Evolutionary conservation across 257 asterid species (phyloP).

Genomic region (Ilex asprella): DNA sequence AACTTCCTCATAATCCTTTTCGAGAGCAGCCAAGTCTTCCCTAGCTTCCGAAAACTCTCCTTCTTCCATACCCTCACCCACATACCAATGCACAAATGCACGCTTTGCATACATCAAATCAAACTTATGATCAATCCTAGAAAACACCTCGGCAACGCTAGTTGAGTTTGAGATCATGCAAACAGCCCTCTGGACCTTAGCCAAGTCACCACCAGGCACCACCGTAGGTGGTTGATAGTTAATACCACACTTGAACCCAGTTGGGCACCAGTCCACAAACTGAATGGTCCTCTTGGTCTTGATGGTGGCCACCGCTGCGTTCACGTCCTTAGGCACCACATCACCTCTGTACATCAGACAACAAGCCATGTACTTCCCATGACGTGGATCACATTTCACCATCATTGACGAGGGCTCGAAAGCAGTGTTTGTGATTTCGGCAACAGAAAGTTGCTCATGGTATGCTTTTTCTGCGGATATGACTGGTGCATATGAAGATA

Average conservation of each 20-base stretch:
- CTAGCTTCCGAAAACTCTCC: conserved; percentile 58
- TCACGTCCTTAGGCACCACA: conserved; percentile 47
- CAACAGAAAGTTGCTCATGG: conserved; percentile 50
- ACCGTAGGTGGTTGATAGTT: conserved; percentile 59
- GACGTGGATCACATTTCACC: conserved; percentile 54
- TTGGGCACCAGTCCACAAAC: conserved; percentile 54
- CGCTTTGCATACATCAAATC: conserved; percentile 52
- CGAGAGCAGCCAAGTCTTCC: conserved; percentile 50
- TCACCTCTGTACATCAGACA: conserved; percentile 53
- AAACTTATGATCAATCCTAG: conserved; percentile 47
- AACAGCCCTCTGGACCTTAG: conserved; percentile 51
- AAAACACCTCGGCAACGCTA: conserved; percentile 51
- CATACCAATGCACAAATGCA: conserved; percentile 56
- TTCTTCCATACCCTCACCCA: conserved; percentile 62
- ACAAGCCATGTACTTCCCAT: conserved; percentile 52
- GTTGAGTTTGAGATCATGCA: conserved; percentile 54
- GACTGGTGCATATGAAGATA: conserved; percentile 53
- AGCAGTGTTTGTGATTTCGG: conserved; percentile 56
- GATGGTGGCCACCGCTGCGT: conserved; percentile 50
- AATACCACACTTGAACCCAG: conserved; percentile 52
- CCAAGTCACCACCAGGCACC: conserved; percentile 55
- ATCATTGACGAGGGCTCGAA: conserved; percentile 56
- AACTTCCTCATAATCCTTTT: conserved; percentile 50
- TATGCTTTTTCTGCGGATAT: conserved; percentile 57
- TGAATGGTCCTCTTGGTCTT: conserved; percentile 54